A percentile compares a stretch with the other conserved stretches of the same genome.
Evolutionary conservation across 2,329 filamentous ascomycete genomes (phyloP).

Genomic region (Aureobasidium mangrovei): DNA sequence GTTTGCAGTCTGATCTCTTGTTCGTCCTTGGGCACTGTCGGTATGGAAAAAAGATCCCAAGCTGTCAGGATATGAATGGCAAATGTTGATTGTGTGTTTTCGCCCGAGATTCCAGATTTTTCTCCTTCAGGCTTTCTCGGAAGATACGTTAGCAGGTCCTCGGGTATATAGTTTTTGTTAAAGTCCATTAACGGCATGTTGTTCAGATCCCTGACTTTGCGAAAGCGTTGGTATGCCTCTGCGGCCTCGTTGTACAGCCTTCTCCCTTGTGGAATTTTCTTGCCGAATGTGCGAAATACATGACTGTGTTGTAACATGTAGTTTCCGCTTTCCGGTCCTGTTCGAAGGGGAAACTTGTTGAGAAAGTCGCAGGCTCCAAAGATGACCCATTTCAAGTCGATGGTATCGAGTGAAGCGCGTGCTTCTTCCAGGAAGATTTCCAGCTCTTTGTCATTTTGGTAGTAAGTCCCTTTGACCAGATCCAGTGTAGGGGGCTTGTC

Average conservation of each 20-base stretch:
- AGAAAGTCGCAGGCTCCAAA: background rate
- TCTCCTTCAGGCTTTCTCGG: background rate
- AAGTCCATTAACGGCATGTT: background rate
- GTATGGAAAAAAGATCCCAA: background rate
- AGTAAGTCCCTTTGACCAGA: background rate
- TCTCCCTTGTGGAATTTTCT: background rate
- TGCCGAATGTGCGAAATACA: background rate
- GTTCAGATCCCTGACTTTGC: background rate
- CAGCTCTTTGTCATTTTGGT: background rate
- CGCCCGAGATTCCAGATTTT: background rate
- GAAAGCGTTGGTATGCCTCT: background rate
- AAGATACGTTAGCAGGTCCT: background rate
- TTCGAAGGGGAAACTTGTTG: background rate
- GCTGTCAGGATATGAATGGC: background rate
- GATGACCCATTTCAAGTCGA: background rate
- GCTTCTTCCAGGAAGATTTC: background rate
- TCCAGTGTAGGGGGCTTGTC: background rate
- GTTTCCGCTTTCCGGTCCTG: background rate
- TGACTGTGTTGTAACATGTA: background rate
- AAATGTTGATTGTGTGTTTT: background rate
- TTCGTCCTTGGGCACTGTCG: too few relatives aligned
- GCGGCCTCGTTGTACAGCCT: background rate
- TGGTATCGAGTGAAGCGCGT: background rate
- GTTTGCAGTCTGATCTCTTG: background rate
- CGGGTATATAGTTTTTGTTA: background rate